Base-by-base conservation (phyloP, 1,284 basidiomycete species). In the Leccinum subrobustum region DNA sequence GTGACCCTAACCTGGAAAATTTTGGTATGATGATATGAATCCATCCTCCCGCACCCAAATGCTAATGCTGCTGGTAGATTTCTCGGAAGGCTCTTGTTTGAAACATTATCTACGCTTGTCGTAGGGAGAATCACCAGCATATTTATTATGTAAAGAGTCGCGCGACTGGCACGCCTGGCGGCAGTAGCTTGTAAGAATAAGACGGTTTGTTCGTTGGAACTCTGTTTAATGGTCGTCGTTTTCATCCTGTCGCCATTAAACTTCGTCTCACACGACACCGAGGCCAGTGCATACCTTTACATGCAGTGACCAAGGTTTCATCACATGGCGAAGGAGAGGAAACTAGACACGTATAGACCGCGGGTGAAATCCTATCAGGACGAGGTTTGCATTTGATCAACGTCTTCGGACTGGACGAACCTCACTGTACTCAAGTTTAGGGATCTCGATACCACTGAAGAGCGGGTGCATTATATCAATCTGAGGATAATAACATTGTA, bases 41-140 rank as follows among this genome's bases (percentile, higher is more conserved):
- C 23, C n/a, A 7, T 52, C 27, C 39, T 56, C 29, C 16, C 37
- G 5, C 3, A 39, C 25, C 3, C 50, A 12, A 31, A 12, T 44
- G 37, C 61, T 73, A 27, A 72, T 56, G 23, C 18, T 47, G 16
- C 18, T n/a, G 48, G 44, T 51, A 82, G 81, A 83, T 62, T 81
- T 80, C 62, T 71, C 75, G 6, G 68, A 69, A 52, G 79, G 80
- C 64, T 82, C 81, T n/a, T 82, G 81, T 67, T 62, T 78, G 31
- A 70, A 61, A 53, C 70, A 76, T 55, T 81, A 77, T 54, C 61
- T 74, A 69, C 74, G 71, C 3, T 42, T 72, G 52, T 2, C 6
- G n/a, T 75, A 75, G 63, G 29, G 2, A 48, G 8, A 0, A 23
- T n/a, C 6, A 7, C 20, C 1, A 3, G 5, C 18, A 16, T 62